Base-by-base conservation (phyloP, 257 asterid genomes). In the Primulina eburnea region DNA sequence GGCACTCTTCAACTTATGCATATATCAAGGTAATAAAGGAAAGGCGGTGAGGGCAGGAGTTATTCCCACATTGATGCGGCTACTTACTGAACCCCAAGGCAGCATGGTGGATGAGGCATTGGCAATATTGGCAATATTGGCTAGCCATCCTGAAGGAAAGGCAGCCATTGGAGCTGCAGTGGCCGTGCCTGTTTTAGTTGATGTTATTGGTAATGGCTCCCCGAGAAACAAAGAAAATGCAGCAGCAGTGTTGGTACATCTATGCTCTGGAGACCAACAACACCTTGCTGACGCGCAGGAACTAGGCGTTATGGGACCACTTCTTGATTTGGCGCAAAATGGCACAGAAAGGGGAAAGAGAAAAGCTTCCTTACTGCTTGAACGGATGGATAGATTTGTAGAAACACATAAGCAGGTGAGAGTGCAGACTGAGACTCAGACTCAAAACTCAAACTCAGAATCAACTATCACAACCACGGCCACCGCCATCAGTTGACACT, bases 11-110 rank as follows among this genome's bases (percentile, higher is more conserved):
- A 90, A 93, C 84, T 74, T 93, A 74, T 89, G 96, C 87, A 93
- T 93, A 77, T 90, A 93, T 80, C 96, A 93, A 73, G 97, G 97
- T 8, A 89, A 93, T 84, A 93, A 90, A 75, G 99, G 95, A 16
- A 93, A 89, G 84, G 96, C 96, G 0, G 92, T 94, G 35, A 76
- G 98, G 80, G 97, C 97, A 0, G 97, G 98, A 35, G 96, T 89
- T 40, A 85, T 94, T 20, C 89, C 95, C 37, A 87, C 89, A 0
- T 85, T 94, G 32, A 89, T 94, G 99, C 78, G 63, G 60, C 79
- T 94, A 61, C 88, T 94, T 20, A 91, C 96, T 0, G 95, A 92
- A 34, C 92, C 92, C 47, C 90, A 87, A 65, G 90, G 93, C 57
- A 73, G 77, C 71, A 91, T 94, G 98, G 92, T 91, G 73, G 98